phyloP scores from a whole-genome alignment of 129 eudicot genomes.

The Ambrosia artemisiifolia region DNA sequence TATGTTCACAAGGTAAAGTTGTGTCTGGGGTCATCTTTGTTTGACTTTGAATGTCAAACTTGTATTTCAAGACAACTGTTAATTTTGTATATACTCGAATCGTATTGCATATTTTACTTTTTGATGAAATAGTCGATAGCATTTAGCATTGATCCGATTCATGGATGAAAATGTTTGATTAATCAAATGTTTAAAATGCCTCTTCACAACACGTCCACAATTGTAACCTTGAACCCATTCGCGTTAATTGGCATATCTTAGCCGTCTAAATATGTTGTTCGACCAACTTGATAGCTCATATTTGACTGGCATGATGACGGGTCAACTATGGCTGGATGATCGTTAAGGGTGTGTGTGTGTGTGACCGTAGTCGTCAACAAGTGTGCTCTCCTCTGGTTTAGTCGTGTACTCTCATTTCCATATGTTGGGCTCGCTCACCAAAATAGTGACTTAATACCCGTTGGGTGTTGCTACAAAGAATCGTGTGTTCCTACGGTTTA shows the following conservation, averaged over 20 bases:
- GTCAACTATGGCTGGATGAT: conserved; percentile 5
- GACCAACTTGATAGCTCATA: conserved; percentile 29
- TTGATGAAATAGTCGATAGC: neutral
- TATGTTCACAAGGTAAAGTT: conserved; percentile 8
- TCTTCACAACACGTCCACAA: neutral
- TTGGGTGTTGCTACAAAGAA: neutral
- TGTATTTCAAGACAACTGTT: conserved; percentile 7
- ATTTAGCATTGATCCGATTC: neutral
- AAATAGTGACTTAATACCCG: neutral
- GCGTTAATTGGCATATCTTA: conserved; percentile 33
- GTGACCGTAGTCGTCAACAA: neutral
- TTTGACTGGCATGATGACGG: conserved; percentile 24
- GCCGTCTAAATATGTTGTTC: conserved; percentile 35
- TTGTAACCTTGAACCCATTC: neutral
- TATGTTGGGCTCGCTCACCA: neutral
- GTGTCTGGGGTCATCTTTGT: neutral
- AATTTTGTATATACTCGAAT: neutral
- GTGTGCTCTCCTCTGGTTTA: neutral
- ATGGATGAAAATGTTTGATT: neutral
- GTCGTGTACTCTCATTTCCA: neutral
- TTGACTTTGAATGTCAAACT: conserved; percentile 5
- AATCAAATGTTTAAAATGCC: neutral
- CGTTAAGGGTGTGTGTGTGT: too few species aligned
- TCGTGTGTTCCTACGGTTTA: too few species aligned
- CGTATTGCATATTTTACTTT: neutral